Evolutionary conservation across 345 rosid species (phyloP), one percentile per base, ranked within the genome.

Genomic region (Camelina laxa): DNA sequence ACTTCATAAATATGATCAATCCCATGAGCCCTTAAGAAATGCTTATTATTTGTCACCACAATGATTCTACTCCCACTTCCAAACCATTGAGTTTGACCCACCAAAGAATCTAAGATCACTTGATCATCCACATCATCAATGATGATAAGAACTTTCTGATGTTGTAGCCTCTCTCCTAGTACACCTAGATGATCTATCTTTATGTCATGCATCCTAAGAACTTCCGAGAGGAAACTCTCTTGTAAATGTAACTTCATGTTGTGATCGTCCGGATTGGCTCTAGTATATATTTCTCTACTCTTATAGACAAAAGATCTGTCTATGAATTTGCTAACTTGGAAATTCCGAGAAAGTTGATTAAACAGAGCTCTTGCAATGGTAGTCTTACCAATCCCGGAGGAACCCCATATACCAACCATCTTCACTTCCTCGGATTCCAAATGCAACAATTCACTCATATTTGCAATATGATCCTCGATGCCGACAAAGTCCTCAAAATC

Each of bases 121-220:
- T 6, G 70, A 9, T 19, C 20, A 19, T 50, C 84, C 11, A 88
- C 80, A 73, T 90, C 90, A 57, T 90, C 91, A 0, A 88, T 69
- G 21, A 88, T 66, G 6, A 86, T 55, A 3, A 85, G 66, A 50
- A 79, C 79, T n/a, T 35, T 74, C 4, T 24, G 31, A 5, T 72
- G 76, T 0, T 5, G 17, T 14, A 72, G 11, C 31, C 58, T 31
- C 0, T 50, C 19, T 19, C 6, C 11, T 1, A 61, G 0, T 2
- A 7, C 60, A n/a, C 30, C 60, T 9, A 72, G 4, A 24, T 63
- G 50, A 9, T 71, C 39, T 35, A 24, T 14, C 44, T 59, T 76
- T 36, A 87, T 80, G 11, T 7, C 3, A 0, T 1, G 1, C 12
- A 14, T 66, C 7, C 33, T 10, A 8, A 81, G 10, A 31, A 61